phyloP scores from a whole-genome alignment of 2,329 filamentous ascomycete species.

The Plenodomus biglobosus region DNA sequence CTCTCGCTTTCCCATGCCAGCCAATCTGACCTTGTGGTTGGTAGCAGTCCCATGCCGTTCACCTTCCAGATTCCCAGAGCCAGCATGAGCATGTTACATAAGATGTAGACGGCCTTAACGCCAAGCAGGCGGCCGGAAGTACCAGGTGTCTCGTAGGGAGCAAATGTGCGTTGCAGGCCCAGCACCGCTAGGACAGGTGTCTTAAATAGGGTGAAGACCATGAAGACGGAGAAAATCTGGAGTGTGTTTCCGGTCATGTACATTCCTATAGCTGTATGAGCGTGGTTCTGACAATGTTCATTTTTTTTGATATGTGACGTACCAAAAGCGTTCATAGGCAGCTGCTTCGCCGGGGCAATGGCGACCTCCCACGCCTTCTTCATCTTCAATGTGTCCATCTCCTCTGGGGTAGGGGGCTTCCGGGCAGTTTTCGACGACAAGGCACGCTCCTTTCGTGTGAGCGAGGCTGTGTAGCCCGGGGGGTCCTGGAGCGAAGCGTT shows the following conservation, averaged over 20 bases:
- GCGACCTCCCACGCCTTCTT: constrained; percentile 99
- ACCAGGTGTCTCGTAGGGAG: constrained; percentile 81
- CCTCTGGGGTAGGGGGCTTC: constrained; percentile 71
- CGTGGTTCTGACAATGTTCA: constrained; percentile 2
- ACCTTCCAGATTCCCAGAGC: constrained; percentile 94
- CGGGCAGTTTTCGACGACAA: constrained; percentile 51
- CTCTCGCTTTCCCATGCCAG: constrained; percentile 87
- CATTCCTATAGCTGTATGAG: constrained; percentile 60
- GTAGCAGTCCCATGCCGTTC: constrained; percentile 91
- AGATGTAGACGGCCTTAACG: constrained; percentile 85
- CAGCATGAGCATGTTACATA: constrained; percentile 81
- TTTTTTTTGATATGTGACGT: constrained; percentile 6
- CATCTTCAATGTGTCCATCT: constrained; percentile 93
- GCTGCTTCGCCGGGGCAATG: constrained; percentile 85
- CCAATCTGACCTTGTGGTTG: constrained; percentile 97
- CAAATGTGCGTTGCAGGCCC: constrained; percentile 82
- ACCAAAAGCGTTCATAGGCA: constrained; percentile 98
- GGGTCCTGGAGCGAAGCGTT: constrained; percentile 74
- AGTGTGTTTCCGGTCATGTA: constrained; percentile 99
- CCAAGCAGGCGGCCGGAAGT: constrained; percentile 73
- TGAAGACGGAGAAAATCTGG: constrained; percentile 99
- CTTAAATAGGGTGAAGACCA: constrained; percentile 99
- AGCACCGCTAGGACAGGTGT: constrained; percentile 85
- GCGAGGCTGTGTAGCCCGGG: constrained; percentile 70
- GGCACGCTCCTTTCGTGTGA: constrained; percentile 45